Evolutionary conservation across 768 basidiomycete genomes (phyloP), one percentile per base, ranked within the genome.

Genomic region (Leccinum olivaceopallidum): DNA sequence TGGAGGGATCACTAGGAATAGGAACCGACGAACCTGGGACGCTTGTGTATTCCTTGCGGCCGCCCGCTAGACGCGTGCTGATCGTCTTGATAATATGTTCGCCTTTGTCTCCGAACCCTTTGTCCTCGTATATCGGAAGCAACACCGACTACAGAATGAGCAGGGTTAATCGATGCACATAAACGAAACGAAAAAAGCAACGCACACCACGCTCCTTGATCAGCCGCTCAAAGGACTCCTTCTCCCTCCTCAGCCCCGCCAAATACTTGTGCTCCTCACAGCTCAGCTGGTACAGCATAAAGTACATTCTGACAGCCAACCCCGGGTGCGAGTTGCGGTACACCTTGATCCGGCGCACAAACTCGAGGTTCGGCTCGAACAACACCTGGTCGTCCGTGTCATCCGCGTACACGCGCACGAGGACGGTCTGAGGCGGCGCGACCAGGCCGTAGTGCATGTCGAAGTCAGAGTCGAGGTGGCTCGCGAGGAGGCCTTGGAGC

Each of bases 191-290:
- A 44, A 20, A 44, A 20, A 20, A 10, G n/a, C 39, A 26, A 82
- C 91, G 68, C 64, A 96, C 95, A 51, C 87, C 92, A 53, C 92
- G 84, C 75, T 98, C 97, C 68, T 87, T 90, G 72, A 99, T 98
- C 24, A 99, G 76, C 58, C 87, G 81, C 74, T 97, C 92, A 67
- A 98, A 98, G 0, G 94, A 87, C 56, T 96, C 91, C 71, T 97
- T 98, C 77, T 99, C 97, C 61, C 87, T 85, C 53, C 94, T 80
- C 32, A 98, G 83, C 3, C 87, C 90, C 30, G 91, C 89, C 32
- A 99, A 82, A 73, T 97, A 99, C 72, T 92, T 92, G 73, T 96
- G 94, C 67, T 99, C 97, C 73, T 99, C 97, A 63, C 90, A 90
- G 53, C 93, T 95, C 67, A 91, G 85, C 58, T 86, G 82, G 74